These are phyloP conservation scores for Bocquillonia castaneifolia DNA, from an alignment of 441 rosid species.

Conservation along the genomic window DNA sequence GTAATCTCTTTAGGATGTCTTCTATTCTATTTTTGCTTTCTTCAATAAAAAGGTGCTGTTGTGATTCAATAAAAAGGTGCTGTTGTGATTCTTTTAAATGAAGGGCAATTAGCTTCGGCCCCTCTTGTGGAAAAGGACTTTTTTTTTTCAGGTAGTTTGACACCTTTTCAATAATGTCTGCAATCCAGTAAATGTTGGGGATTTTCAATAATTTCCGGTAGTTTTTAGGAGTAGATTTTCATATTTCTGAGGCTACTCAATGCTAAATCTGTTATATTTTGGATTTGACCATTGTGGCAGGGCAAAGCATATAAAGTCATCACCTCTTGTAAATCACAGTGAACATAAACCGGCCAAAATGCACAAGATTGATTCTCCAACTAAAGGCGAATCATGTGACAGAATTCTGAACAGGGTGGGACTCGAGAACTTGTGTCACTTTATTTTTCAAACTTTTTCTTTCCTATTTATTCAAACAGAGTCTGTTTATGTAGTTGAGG, in stretches of 20 bases:
- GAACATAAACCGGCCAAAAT: slow-evolving; percentile 40
- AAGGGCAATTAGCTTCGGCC: not conserved
- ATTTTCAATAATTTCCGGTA: not conserved
- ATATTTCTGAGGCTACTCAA: not conserved
- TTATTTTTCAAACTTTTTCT: not conserved
- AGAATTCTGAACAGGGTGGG: slow-evolving; percentile 52
- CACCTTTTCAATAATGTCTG: not conserved
- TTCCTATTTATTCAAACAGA: slow-evolving; percentile 13
- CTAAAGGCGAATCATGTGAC: slow-evolving; percentile 44
- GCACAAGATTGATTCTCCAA: slow-evolving; percentile 25
- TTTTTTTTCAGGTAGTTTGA: not conserved
- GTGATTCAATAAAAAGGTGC: not conserved
- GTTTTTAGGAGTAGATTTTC: not conserved
- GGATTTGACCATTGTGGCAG: slow-evolving; percentile 33
- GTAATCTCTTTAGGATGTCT: not conserved
- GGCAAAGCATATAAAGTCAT: slow-evolving; percentile 81
- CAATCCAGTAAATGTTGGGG: not conserved
- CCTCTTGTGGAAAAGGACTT: not conserved
- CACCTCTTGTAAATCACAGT: slow-evolving; percentile 35
- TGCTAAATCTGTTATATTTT: slow-evolving; percentile 4
- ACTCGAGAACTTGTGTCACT: not conserved
- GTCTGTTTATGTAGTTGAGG: slow-evolving; percentile 40
- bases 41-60: not conserved
- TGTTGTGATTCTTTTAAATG: not conserved
- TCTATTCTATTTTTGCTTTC: not conserved